Evolutionary conservation across 148 eudicot species (phyloP).

Genomic region (Heliamphora exappendiculata): DNA sequence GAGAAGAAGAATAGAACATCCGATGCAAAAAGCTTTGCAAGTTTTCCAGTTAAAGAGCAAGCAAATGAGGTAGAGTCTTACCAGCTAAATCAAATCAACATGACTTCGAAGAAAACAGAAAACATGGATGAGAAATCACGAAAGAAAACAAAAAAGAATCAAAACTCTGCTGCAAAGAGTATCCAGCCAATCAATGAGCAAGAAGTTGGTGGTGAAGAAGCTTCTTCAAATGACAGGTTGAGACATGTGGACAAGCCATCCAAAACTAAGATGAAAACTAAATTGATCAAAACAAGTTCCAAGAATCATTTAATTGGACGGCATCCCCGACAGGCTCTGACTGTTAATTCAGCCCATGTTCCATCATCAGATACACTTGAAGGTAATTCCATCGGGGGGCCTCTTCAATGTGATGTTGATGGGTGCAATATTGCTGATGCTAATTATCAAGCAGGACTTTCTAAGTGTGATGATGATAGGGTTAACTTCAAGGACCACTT

Average conservation of each 20-base stretch:
- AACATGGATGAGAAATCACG: conserved; percentile 15
- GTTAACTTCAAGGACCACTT: conserved; percentile 34
- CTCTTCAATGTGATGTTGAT: conserved; percentile 2
- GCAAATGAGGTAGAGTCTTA: conserved; percentile 10
- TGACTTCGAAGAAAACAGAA: conserved; percentile 12
- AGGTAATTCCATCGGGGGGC: background rate
- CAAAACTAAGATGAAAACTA: conserved; percentile 17
- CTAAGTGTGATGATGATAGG: conserved; percentile 17
- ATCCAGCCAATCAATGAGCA: conserved; percentile 13
- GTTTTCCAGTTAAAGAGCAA: conserved; percentile 11
- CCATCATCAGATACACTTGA: conserved; percentile 8
- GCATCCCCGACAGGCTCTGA: background rate
- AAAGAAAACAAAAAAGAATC: conserved; percentile 26
- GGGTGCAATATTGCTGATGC: background rate
- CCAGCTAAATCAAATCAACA: conserved; percentile 20
- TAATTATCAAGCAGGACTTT: conserved; percentile 6
- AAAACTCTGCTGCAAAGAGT: conserved; percentile 15
- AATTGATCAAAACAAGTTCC: background rate
- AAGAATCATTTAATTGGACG: conserved; percentile 7
- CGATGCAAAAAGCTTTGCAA: background rate
- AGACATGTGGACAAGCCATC: conserved; percentile 13
- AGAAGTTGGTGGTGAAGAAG: conserved; percentile 11
- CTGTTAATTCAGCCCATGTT: conserved; percentile 1
- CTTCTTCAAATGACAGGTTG: conserved; percentile 14
- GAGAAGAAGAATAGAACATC: conserved; percentile 6